Evolutionary conservation across 2,329 filamentous ascomycete species (phyloP).

Genomic region (Phyllosticta citriasiana): DNA sequence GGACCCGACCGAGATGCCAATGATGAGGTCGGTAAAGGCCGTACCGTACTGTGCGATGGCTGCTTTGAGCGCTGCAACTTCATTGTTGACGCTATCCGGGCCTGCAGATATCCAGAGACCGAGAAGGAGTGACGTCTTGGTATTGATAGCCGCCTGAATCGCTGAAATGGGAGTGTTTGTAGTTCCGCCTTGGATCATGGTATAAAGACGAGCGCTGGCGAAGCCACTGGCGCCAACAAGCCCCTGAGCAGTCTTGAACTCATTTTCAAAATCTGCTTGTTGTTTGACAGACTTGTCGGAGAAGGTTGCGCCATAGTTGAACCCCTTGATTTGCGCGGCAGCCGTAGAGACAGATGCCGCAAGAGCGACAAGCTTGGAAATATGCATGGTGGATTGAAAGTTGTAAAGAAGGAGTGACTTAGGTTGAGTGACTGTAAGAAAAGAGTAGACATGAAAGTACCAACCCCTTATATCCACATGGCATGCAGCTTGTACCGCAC

Average conservation of each 20-base stretch:
- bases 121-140: conserved; percentile 67
- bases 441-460: neutral
- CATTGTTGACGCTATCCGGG: conserved; percentile 54
- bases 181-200: conserved; percentile 61
- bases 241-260: conserved; percentile 56
- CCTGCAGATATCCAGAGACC: conserved; percentile 75
- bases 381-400: conserved; percentile 4
- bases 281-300: conserved; percentile 49
- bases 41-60: conserved; percentile 61
- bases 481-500: neutral
- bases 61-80: conserved; percentile 59
- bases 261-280: conserved; percentile 57
- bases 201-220: conserved; percentile 64
- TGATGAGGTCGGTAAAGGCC: conserved; percentile 55
- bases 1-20: conserved; percentile 74
- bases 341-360: conserved; percentile 6
- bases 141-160: conserved; percentile 73
- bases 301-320: conserved; percentile 62
- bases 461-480: neutral
- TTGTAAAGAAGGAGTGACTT: neutral
- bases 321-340: conserved; percentile 46
- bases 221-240: conserved; percentile 57
- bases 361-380: conserved; percentile 5
- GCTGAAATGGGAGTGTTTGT: conserved; percentile 54
- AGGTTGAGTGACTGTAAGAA: neutral